A percentile compares a stretch with the other conserved stretches of the same genome.
These are phyloP conservation scores for Mycena amicta DNA, from an alignment of 768 basidiomycete genomes.

Conservation along the genomic window DNA sequence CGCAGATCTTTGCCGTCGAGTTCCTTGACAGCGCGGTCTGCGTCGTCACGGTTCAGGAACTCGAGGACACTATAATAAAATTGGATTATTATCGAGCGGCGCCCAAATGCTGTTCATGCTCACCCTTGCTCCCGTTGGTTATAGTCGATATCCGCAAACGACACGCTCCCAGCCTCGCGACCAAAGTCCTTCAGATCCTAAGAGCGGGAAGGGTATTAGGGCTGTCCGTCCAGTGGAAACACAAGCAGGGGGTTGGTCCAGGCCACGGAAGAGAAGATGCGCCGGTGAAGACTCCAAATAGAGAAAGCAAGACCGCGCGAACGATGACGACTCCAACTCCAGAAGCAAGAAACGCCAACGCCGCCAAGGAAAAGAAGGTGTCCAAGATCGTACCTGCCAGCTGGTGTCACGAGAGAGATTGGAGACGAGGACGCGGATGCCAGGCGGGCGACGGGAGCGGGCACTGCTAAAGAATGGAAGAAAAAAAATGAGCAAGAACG, in stretches of 20 bases:
- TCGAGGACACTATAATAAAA: constrained; percentile 72
- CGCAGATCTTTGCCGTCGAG: constrained; percentile 88
- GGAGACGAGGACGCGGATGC: constrained; percentile 81
- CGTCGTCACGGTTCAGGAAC: constrained; percentile 85
- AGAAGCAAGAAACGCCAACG: constrained; percentile 26
- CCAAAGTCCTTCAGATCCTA: constrained; percentile 99
- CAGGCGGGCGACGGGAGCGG: constrained; percentile 76
- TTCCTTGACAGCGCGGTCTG: constrained; percentile 89
- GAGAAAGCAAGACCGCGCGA: too few relatives aligned
- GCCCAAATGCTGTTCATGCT: constrained; percentile 26
- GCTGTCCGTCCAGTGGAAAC: constrained; percentile 34
- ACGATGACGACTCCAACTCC: too few relatives aligned
- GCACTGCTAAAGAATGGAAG: constrained; percentile 41
- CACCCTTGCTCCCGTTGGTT: constrained; percentile 87
- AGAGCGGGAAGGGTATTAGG: constrained; percentile 47
- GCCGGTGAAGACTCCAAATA: too few relatives aligned
- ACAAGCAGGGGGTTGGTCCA: not conserved
- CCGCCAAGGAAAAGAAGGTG: constrained; percentile 21
- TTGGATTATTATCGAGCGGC: not conserved
- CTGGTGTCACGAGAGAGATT: constrained; percentile 94
- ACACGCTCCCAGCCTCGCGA: constrained; percentile 89
- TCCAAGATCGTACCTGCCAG: constrained; percentile 86
- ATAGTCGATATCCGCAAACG: constrained; percentile 93
- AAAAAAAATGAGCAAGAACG: not conserved
- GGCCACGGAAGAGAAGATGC: not conserved